Evolutionary conservation across 257 asterid genomes (phyloP).

Genomic region (Penstemon newberryi): DNA sequence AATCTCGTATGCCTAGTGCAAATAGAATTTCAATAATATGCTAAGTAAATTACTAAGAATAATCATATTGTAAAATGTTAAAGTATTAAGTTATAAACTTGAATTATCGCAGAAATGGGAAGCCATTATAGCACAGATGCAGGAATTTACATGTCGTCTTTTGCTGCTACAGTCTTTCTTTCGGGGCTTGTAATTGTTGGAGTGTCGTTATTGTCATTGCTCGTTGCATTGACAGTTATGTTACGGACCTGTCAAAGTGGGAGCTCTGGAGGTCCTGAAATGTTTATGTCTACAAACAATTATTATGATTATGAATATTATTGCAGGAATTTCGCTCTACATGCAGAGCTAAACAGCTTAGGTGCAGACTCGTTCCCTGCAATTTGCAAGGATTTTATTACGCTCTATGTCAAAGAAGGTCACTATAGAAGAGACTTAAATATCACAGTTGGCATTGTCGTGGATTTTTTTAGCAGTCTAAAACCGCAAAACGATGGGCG

Average conservation of each 20-base stretch:
- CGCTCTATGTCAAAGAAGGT: slow-evolving; percentile 46
- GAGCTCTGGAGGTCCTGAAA: slow-evolving; percentile 49
- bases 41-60: neutral
- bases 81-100: neutral
- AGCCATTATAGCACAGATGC: slow-evolving; percentile 49
- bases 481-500: slow-evolving; percentile 43
- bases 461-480: slow-evolving; percentile 48
- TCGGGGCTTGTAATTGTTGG: slow-evolving; percentile 59
- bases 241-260: slow-evolving; percentile 47
- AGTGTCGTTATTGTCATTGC: slow-evolving; percentile 53
- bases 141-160: slow-evolving; percentile 71
- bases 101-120: slow-evolving; percentile 47
- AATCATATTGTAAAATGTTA: neutral
- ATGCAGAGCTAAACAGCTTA: slow-evolving; percentile 58
- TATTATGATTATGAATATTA: slow-evolving; percentile 24
- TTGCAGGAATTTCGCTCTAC: slow-evolving; percentile 51
- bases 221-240: slow-evolving; percentile 60
- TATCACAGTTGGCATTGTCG: slow-evolving; percentile 38
- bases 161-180: slow-evolving; percentile 63
- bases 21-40: neutral
- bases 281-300: slow-evolving; percentile 25
- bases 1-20: slow-evolving; percentile 1
- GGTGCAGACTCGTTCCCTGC: slow-evolving; percentile 43
- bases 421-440: slow-evolving; percentile 53
- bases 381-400: slow-evolving; percentile 43